These are phyloP conservation scores for Croton setiger DNA, from an alignment of 441 rosid genomes.

Conservation along the genomic window DNA sequence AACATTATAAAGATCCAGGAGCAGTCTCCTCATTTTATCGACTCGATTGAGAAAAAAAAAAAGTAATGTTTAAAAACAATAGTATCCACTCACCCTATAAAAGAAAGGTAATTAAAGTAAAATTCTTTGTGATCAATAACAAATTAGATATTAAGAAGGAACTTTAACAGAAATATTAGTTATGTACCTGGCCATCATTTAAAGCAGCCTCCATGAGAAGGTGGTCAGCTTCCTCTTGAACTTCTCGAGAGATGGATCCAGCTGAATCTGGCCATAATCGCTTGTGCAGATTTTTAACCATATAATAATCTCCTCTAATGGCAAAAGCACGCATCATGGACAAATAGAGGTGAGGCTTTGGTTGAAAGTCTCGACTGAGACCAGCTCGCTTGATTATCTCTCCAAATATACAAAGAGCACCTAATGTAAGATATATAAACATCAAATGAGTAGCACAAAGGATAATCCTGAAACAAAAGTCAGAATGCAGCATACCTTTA, in stretches of 20 bases:
- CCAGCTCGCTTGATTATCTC: slow-evolving; percentile 64
- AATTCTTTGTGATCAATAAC: not conserved
- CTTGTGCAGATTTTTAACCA: slow-evolving; percentile 57
- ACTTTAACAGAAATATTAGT: not conserved
- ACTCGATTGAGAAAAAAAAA: not conserved
- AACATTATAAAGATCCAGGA: not conserved
- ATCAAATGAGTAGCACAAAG: slow-evolving; percentile 11
- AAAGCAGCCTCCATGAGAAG: slow-evolving; percentile 82
- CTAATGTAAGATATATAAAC: slow-evolving; percentile 33
- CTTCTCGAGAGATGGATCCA: slow-evolving; percentile 45
- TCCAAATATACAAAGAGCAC: slow-evolving; percentile 73
- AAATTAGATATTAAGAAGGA: not conserved
- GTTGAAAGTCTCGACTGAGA: slow-evolving; percentile 40
- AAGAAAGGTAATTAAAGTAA: not conserved
- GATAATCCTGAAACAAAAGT: slow-evolving; percentile 13
- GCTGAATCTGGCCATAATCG: slow-evolving; percentile 69
- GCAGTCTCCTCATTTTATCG: not conserved
- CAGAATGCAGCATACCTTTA: slow-evolving; percentile 37
- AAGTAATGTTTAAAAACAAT: not conserved
- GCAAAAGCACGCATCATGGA: slow-evolving; percentile 76
- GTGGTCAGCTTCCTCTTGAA: slow-evolving; percentile 70
- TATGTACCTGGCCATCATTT: slow-evolving; percentile 59
- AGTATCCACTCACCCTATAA: not conserved
- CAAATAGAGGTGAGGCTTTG: slow-evolving; percentile 73
- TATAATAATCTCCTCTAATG: slow-evolving; percentile 47